A percentile compares a stretch with the other conserved stretches of the same genome.
These are phyloP conservation scores for Rhizopus sp. DNA, from an alignment of 371 early-diverging fungal genomes.

Conservation along the genomic window DNA sequence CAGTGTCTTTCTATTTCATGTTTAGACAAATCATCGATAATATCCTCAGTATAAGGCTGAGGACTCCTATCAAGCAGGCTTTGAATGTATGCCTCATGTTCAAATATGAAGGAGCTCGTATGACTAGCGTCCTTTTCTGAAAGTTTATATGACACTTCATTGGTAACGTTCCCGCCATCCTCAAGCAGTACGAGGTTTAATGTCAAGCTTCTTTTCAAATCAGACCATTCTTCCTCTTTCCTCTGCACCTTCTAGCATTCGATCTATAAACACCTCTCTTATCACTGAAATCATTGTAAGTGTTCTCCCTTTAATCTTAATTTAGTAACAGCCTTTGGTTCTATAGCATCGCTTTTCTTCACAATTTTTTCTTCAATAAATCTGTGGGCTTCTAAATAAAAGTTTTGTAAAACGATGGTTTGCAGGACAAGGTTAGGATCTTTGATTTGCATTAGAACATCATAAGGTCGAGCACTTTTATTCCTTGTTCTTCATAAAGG, in stretches of 20 bases:
- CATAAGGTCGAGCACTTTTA: constrained; percentile 13
- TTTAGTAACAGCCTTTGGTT: constrained; percentile 4
- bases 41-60: constrained; percentile 10
- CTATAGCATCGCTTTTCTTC: constrained; percentile 7
- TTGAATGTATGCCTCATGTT: constrained; percentile 11
- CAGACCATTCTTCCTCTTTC: constrained; percentile 7
- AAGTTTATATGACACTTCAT: constrained; percentile 6
- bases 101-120: constrained; percentile 16
- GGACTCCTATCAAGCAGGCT: constrained; percentile 1
- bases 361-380: constrained; percentile 10
- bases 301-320: constrained; percentile 1
- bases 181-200: constrained; percentile 5
- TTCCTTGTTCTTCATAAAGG: constrained; percentile 8
- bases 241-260: constrained; percentile 8
- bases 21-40: constrained; percentile 5
- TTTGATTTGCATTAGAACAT: constrained; percentile 5
- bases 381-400: constrained; percentile 7
- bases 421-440: constrained; percentile 17
- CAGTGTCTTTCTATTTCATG: constrained; percentile 16
- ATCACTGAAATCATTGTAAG: constrained; percentile 11
- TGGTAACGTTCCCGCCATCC: constrained; percentile 7
- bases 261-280: constrained; percentile 10
- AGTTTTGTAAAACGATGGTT: constrained; percentile 10
- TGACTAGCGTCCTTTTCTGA: constrained; percentile 9
- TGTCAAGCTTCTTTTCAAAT: constrained; percentile 5